Evolutionary conservation across 331 rosid genomes (phyloP), one percentile per base, ranked within the genome.

Genomic region (Quercus tomentella): DNA sequence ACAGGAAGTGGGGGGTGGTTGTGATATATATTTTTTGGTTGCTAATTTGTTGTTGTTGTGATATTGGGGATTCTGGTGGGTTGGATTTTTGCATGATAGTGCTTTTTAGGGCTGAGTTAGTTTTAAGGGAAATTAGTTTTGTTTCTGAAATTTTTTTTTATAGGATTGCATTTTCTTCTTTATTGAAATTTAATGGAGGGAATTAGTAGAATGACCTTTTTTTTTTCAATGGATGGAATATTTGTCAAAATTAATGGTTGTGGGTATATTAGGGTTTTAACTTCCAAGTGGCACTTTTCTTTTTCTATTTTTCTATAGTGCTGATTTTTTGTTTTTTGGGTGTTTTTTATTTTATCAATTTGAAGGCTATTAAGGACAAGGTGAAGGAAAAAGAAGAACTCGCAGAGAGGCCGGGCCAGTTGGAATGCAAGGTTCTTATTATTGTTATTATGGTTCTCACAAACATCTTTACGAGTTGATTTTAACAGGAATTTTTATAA

Each of bases 341-440:
- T 75, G 76, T 76, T 84, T 83, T 11, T 68, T 45, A 61, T 16
- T 21, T 62, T 86, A 30, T 76, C 33, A 12, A 65, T 28, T 74
- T 85, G 79, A 84, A 96, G 98, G 89, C 58, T 82, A 76, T 60
- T 58, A 86, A 79, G 82, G 98, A 91, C 81, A 85, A 80, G 82
- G 73, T 60, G 30, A 88, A 86, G 86, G 89, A 88, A 35, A 73
- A 65, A 76, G 91, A 90, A 17, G 98, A 96, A 71, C 67, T 82
- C 25, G 33, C 87, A 57, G 97, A 89, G 76, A 87, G 70, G 76
- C 69, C 86, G 0, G 83, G 89, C 74, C 89, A 71, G 81, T 76
- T 86, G 51, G 97, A 91, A 84, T 96, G 99, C 99, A 96, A 96
- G 99, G 99, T 96, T 35, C 52, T 20, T 74, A 71, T 82, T 76